Evolutionary conservation across 805 yeast genomes (phyloP), one percentile per base, ranked within the genome.

Genomic region (Zygoascus ofunaensis): DNA sequence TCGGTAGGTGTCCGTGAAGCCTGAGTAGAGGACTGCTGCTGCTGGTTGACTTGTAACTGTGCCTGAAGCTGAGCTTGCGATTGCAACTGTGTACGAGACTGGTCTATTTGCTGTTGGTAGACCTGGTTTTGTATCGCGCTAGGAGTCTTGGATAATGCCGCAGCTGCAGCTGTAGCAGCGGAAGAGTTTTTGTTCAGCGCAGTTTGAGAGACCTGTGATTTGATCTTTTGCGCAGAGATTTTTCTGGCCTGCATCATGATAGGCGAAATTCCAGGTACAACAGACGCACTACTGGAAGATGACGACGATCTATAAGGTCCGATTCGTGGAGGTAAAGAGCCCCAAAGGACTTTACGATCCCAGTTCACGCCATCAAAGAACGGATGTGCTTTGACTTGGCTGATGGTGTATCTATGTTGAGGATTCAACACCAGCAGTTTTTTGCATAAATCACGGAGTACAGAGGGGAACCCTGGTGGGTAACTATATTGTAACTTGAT

Each of bases 311-410:
- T 78, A 56, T 79, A 82, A 0, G 87, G 79, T 43, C 79, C 81
- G 36, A 86, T 57, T 53, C 76, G 77, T 1, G 95, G 95, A 1
- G 79, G 80, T 17, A 70, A 67, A 1, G 68, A 57, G 37, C 72
- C 70, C 97, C 97, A 89, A 10, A 90, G 73, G 41, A 64, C 63
- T 36, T 74, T 72, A 49, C 75, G 74, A 50, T 82, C 77, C 82
- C 95, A 90, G 53, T 85, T 73, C 4, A 82, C 61, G 8, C 67
- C 71, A 33, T 70, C 68, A 55, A 89, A 86, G 75, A 94, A 90
- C 34, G 71, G 73, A 58, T 87, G 92, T 17, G 54, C 53, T 62
- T 84, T 78, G 42, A 90, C 73, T 39, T 71, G 68, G 0, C 63
- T 59, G 8, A 86, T 71, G 1, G 73, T 66, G 28, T 77, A 70